Evolutionary conservation across 148 eudicot genomes (phyloP).

Genomic region (Dysphania ambrosioides): DNA sequence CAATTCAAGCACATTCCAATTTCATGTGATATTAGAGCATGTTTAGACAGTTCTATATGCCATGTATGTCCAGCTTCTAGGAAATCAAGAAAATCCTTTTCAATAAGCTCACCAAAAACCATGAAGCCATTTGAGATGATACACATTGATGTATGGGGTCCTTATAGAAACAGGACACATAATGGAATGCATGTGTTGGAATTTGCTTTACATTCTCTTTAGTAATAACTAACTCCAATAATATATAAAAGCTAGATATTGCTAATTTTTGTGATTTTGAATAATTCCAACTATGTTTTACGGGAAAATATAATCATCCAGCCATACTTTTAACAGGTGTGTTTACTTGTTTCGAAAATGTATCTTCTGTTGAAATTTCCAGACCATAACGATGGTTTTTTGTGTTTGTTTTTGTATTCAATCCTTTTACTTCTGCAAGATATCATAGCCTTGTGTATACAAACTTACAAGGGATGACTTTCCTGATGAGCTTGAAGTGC

Average conservation of each 20-base stretch:
- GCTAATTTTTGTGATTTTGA: background rate
- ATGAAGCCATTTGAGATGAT: no score
- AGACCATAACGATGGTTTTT: background rate
- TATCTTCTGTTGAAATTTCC: background rate
- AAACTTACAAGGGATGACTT: conserved; percentile 77
- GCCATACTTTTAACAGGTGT: background rate
- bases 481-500: conserved; percentile 88
- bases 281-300: background rate
- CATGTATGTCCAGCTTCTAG: no score
- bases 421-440: conserved; percentile 94
- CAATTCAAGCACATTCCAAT: no score
- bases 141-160: no score
- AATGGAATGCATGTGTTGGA: no score
- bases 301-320: background rate
- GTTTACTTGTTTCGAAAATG: background rate
- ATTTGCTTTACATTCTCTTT: no score
- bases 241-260: background rate
- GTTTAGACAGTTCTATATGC: no score
- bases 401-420: conserved; percentile 34
- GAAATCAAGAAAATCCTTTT: no score
- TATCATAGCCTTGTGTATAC: conserved; percentile 99
- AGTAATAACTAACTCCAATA: no score
- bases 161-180: no score
- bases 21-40: no score
- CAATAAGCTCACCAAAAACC: no score